Percentiles rank a stretch among this genome's conserved stretches.
These are phyloP conservation scores for Arthrobotrys entomopaga DNA, from an alignment of 2,329 filamentous ascomycete species.

Conservation along the genomic window DNA sequence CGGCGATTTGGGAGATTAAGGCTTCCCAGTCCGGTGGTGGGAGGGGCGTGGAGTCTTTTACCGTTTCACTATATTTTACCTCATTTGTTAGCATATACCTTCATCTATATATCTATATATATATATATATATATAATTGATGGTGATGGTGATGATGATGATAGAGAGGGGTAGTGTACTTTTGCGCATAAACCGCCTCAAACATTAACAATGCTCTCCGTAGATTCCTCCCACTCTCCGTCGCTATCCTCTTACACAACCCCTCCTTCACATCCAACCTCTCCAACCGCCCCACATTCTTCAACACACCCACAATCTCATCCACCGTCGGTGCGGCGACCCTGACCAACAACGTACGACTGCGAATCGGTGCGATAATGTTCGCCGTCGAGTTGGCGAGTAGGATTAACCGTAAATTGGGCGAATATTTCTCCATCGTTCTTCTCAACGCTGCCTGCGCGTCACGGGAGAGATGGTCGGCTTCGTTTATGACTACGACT, in stretches of 20 bases:
- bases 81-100: too few relatives aligned
- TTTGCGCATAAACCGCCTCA: slow-evolving; percentile 95
- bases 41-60: slow-evolving; percentile 86
- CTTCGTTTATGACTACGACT: slow-evolving; percentile 98
- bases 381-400: slow-evolving; percentile 96
- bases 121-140: neutral
- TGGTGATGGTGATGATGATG: neutral
- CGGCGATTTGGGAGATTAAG: slow-evolving; percentile 86
- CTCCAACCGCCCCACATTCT: slow-evolving; percentile 70
- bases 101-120: neutral
- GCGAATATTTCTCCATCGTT: slow-evolving; percentile 99
- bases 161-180: slow-evolving; percentile 68
- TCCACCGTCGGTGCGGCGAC: slow-evolving; percentile 87
- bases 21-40: slow-evolving; percentile 98
- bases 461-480: slow-evolving; percentile 91
- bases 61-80: slow-evolving; percentile 76
- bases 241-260: slow-evolving; percentile 84
- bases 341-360: slow-evolving; percentile 86
- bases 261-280: slow-evolving; percentile 76
- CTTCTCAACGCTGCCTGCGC: slow-evolving; percentile 92
- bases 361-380: slow-evolving; percentile 98
- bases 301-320: slow-evolving; percentile 83
- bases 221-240: slow-evolving; percentile 89
- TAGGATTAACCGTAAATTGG: slow-evolving; percentile 89
- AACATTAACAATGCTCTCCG: slow-evolving; percentile 93